These are phyloP conservation scores for Trichophyton benhamiae DNA, from an alignment of 2,329 filamentous ascomycete species.

Conservation along the genomic window DNA sequence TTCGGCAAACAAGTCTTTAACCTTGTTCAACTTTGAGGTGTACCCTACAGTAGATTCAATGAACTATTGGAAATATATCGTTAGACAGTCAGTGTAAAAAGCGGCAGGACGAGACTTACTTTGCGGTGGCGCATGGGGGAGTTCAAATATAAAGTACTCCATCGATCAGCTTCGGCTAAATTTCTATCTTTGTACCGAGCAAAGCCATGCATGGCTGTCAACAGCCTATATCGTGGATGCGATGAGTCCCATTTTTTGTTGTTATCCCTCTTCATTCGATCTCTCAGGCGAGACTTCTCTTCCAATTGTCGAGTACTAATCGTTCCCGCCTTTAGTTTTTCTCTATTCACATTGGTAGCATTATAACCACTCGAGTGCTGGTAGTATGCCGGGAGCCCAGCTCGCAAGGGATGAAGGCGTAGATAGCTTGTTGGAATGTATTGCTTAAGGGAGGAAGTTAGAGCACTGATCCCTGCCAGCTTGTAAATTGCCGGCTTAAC, in stretches of 20 bases:
- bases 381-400: neutral
- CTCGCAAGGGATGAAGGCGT: neutral
- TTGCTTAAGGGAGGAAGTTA: neutral
- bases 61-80: conserved; percentile 21
- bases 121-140: conserved; percentile 3
- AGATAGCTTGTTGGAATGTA: neutral
- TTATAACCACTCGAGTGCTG: neutral
- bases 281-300: conserved; percentile 14
- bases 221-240: conserved; percentile 19
- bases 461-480: neutral
- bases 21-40: conserved; percentile 40
- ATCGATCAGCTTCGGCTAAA: conserved; percentile 14
- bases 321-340: neutral
- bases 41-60: conserved; percentile 48
- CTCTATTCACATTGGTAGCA: neutral
- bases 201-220: conserved; percentile 20
- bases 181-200: conserved; percentile 16
- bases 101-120: conserved; percentile 3
- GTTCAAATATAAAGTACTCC: conserved; percentile 5
- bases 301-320: neutral
- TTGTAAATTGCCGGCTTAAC: neutral
- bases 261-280: conserved; percentile 11
- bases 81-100: neutral
- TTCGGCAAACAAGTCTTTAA: conserved; percentile 32
- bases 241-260: conserved; percentile 14